Base-by-base conservation (phyloP, 192 early-diverging fungal genomes). In the Coemansia sp. region DNA sequence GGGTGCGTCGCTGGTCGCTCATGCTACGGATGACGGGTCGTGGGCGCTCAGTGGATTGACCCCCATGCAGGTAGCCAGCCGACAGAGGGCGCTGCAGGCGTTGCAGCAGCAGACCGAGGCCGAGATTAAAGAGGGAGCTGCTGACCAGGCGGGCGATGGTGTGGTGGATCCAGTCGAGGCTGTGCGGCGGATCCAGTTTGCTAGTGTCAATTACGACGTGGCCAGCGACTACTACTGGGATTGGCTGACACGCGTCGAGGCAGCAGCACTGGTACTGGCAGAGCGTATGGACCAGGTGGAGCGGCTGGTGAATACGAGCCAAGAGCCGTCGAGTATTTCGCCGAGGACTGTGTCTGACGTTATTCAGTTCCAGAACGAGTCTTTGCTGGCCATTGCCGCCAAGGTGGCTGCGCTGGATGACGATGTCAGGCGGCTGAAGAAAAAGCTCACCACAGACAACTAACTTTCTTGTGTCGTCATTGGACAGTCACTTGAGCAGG, bases 211-310 rank as follows among this genome's bases (percentile, higher is more conserved):
- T 63, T 43, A 65, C 24, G 59, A 70, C 18, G 67, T 69, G 1
- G 63, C 73, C 24, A 62, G 63, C 53, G 73, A 76, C 37, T 76
- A 76, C 63, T 76, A 66, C 56, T 76, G 73, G 73, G 67, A 62
- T 48, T 76, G 73, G 73, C 37, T 76, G 35, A 8, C 62, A 17
- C 62, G 67, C 26, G 67, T 54, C 18, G 73, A 76, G 60, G 26
- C 67, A 1, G 50, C 63, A 39, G 63, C 67, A 2, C 37, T 40
- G 67, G 40, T 65, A 19, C 59, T 76, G 34, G 59, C 67, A 2
- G 73, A 76, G 54, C 73, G 73, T 0, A 43, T 76, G 52, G 73
- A 70, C 50, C 73, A 76, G 54, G 55, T 76, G 3, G 73, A 76
- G 59, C 67, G 67, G 17, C 67, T 69, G 38, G 67, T 74, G 21